Evolutionary conservation across 2,329 filamentous ascomycete genomes (phyloP).

Genomic region (Fusarium fujikuroi): DNA sequence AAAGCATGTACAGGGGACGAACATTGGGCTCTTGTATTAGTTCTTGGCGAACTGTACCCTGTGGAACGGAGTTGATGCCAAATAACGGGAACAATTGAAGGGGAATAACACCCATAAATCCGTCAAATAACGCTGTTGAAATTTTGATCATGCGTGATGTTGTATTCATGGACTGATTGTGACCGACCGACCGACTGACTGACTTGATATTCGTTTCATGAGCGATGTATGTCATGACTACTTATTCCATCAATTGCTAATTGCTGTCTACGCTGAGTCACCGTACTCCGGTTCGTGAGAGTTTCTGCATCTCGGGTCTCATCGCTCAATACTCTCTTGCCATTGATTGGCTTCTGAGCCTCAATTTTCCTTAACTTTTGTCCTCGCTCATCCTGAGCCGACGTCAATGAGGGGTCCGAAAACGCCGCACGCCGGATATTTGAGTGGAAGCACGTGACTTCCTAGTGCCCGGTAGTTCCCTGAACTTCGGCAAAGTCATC

Average conservation of each 20-base stretch:
- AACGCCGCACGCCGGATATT: constrained; percentile 27
- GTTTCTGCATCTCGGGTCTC: background rate
- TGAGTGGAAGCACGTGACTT: constrained; percentile 48
- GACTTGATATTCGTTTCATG: background rate
- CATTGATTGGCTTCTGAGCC: background rate
- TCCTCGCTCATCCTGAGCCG: background rate
- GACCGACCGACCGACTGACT: background rate
- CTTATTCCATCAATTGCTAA: background rate
- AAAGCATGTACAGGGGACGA: constrained; percentile 43
- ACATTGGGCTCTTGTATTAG: constrained; percentile 47
- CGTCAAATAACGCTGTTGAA: constrained; percentile 11
- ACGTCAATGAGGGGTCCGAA: constrained; percentile 41
- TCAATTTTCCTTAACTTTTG: background rate
- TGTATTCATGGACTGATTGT: background rate
- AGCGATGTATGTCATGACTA: background rate
- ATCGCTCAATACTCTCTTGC: background rate
- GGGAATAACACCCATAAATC: constrained; percentile 34
- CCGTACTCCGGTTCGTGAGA: background rate
- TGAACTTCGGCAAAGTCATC: constrained; percentile 59
- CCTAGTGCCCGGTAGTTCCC: constrained; percentile 46
- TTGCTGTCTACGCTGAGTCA: background rate
- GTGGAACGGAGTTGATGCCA: constrained; percentile 45
- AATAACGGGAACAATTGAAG: constrained; percentile 45
- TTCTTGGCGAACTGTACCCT: constrained; percentile 40
- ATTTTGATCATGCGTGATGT: background rate